A percentile compares a stretch with the other conserved stretches of the same genome.
Evolutionary conservation across 345 rosid species (phyloP).

Genomic region (Balakata baccata): DNA sequence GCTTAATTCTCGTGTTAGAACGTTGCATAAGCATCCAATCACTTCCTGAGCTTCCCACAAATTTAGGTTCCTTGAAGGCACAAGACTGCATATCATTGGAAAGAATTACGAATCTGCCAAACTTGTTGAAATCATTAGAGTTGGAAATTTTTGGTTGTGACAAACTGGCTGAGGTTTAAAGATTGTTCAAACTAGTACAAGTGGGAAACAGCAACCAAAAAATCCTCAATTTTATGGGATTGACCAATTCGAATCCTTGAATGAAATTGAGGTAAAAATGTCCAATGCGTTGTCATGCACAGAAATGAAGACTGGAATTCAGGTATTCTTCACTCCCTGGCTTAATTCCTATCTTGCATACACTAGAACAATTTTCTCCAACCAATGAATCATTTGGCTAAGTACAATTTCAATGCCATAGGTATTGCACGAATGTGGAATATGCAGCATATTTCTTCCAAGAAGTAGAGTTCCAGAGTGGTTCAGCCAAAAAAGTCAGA

Average conservation of each 20-base stretch:
- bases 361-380: background rate
- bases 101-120: slow-evolving; percentile 14
- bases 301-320: slow-evolving; percentile 8
- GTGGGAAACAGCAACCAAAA: background rate
- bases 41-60: slow-evolving; percentile 22
- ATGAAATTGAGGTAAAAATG: slow-evolving; percentile 12
- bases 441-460: slow-evolving; percentile 18
- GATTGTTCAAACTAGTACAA: slow-evolving; percentile 19
- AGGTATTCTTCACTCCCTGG: slow-evolving; percentile 9
- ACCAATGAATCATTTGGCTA: background rate
- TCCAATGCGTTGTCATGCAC: slow-evolving; percentile 3
- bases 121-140: slow-evolving; percentile 4
- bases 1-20: slow-evolving; percentile 7
- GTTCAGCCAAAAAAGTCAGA: slow-evolving; percentile 8
- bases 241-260: slow-evolving; percentile 5
- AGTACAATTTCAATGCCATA: background rate
- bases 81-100: background rate
- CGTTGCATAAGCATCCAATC: slow-evolving; percentile 13
- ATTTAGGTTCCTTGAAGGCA: background rate
- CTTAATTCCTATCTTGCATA: background rate
- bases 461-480: slow-evolving; percentile 20
- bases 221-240: slow-evolving; percentile 9
- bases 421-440: slow-evolving; percentile 22
- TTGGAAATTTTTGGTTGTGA: slow-evolving; percentile 20
- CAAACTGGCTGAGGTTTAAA: slow-evolving; percentile 13